These are phyloP conservation scores for Cercospora janseana DNA, from an alignment of 2,329 filamentous ascomycete species.

Conservation along the genomic window DNA sequence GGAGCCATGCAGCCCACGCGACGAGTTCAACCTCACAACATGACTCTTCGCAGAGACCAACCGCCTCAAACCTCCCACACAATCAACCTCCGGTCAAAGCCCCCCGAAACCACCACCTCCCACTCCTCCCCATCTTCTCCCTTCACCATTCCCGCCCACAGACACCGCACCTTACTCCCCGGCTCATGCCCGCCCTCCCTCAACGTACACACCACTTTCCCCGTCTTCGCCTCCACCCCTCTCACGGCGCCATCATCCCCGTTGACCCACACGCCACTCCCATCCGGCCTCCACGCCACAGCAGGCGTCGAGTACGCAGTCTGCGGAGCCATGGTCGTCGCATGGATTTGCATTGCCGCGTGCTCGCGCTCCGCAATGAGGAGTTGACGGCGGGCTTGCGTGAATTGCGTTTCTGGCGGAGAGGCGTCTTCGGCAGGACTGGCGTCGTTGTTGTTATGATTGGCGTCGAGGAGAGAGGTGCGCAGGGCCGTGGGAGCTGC, in stretches of 20 bases:
- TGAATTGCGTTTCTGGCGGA: slow-evolving; percentile 47
- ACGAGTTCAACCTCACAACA: too few species aligned
- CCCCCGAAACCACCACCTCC: slow-evolving; percentile 61
- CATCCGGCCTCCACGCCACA: slow-evolving; percentile 61
- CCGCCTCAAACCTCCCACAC: slow-evolving; percentile 51
- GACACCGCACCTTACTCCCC: slow-evolving; percentile 58
- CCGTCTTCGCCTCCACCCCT: slow-evolving; percentile 58
- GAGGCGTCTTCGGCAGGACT: background rate
- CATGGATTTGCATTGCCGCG: slow-evolving; percentile 59
- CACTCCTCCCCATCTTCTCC: slow-evolving; percentile 32
- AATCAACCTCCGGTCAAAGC: slow-evolving; percentile 62
- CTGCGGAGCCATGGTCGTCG: slow-evolving; percentile 61
- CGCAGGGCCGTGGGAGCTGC: slow-evolving; percentile 17
- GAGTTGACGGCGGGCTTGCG: slow-evolving; percentile 53
- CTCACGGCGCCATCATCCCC: slow-evolving; percentile 63
- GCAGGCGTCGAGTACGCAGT: slow-evolving; percentile 63
- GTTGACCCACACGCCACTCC: slow-evolving; percentile 62
- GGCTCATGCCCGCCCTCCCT: slow-evolving; percentile 50
- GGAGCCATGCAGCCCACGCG: too few species aligned
- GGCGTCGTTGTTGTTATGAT: slow-evolving; percentile 9
- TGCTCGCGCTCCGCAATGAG: slow-evolving; percentile 56
- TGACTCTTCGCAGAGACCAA: too few species aligned
- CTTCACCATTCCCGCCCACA: slow-evolving; percentile 54
- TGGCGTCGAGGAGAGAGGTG: slow-evolving; percentile 29
- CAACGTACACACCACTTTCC: slow-evolving; percentile 55